Evolutionary conservation across 306 rosid genomes (phyloP).

Genomic region (Cercis canadensis): DNA sequence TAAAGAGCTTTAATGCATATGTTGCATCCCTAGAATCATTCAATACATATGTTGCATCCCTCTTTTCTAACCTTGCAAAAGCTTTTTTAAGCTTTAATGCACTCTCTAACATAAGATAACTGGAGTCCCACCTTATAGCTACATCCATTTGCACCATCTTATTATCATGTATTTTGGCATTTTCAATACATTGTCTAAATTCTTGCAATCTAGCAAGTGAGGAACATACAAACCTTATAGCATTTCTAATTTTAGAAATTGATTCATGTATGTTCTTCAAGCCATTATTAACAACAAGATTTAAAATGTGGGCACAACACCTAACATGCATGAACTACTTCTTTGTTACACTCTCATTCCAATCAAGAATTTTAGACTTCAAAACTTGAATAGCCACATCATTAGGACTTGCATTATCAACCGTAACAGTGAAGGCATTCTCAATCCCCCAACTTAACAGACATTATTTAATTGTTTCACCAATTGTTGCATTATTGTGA

Average conservation of each 20-base stretch:
- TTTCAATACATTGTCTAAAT: neutral
- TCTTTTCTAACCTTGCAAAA: neutral
- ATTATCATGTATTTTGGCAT: neutral
- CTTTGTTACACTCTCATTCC: neutral
- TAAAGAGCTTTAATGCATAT: no score
- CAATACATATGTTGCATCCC: neutral
- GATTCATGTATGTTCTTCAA: slow-evolving; percentile 7
- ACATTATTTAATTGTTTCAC: slow-evolving; percentile 6
- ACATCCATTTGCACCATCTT: slow-evolving; percentile 5
- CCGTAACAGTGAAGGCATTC: neutral
- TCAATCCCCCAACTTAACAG: slow-evolving; percentile 9
- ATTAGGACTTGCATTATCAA: neutral
- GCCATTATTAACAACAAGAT: neutral
- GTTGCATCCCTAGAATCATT: neutral
- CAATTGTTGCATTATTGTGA: neutral
- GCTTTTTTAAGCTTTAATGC: neutral
- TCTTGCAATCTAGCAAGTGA: neutral
- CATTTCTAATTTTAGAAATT: neutral
- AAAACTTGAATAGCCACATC: neutral
- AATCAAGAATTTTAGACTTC: neutral
- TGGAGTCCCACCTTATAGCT: slow-evolving; percentile 10
- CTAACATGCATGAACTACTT: neutral
- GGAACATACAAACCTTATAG: neutral
- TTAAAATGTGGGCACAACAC: slow-evolving; percentile 6
- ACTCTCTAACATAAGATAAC: slow-evolving; percentile 1